Evolutionary conservation across 106 monocot genomes (phyloP), one percentile per base, ranked within the genome.

Genomic region (Platanthera guangdongensis): DNA sequence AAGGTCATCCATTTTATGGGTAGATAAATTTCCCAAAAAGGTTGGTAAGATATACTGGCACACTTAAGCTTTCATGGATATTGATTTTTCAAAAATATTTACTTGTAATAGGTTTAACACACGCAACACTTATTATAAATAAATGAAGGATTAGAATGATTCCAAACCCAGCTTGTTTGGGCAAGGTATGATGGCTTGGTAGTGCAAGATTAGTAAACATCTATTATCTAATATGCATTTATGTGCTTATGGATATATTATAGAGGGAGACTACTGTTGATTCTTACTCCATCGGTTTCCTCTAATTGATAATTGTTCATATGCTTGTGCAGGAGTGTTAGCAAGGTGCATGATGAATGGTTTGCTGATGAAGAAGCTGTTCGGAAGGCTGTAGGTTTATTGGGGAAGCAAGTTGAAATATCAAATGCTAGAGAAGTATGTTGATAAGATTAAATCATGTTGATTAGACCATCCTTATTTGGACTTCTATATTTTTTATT

Each of bases 291-390:
- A 4, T 53, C 13, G 6, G 13, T 30, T 32, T 32, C 11, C 4
- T 30, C 25, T n/a, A 65, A 70, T 70, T 70, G 47, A 70, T 16
- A 70, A 70, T 48, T 48, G 10, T 47, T 70, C 47, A 47, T 48
- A 48, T 48, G 70, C 48, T 70, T 70, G 4, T 48, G 15, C 83
- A 85, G 89, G 89, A 89, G 89, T 81, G 79, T 89, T 39, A 82
- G 84, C 68, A 89, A 79, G 77, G 89, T 89, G 81, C 89, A 89
- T 72, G 89, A 86, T 74, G 89, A 84, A 79, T 89, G 89, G 89
- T 86, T 89, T 82, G 89, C 82, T 30, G 89, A 86, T 82, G 89
- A 89, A 82, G 86, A 86, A 67, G 79, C 50, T 32, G 86, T 89
- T n/a, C 81, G 89, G 48, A 89, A 75, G 79, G 67, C 60, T 77